A percentile compares a stretch with the other conserved stretches of the same genome.
phyloP scores from a whole-genome alignment of 176 grass and related monocot species.

The Tuctoria greenei region DNA sequence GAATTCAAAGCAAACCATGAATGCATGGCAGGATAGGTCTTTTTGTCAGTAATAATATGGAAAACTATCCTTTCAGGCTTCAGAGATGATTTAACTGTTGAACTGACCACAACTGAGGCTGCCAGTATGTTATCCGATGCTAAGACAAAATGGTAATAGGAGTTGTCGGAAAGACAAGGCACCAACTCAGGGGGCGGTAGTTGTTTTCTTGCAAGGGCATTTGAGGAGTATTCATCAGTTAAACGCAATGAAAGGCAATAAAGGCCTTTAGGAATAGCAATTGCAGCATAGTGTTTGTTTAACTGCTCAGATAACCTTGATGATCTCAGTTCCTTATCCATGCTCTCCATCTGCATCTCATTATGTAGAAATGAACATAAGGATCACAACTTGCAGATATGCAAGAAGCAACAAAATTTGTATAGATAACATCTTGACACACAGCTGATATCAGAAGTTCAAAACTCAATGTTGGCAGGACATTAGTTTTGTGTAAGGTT shows the following conservation, averaged over 20 bases:
- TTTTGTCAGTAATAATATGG: slow-evolving; percentile 97
- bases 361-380: slow-evolving; percentile 34
- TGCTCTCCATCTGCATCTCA: slow-evolving; percentile 81
- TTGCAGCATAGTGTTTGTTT: slow-evolving; percentile 94
- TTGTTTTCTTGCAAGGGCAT: slow-evolving; percentile 94
- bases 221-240: slow-evolving; percentile 97
- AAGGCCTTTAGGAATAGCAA: slow-evolving; percentile 90
- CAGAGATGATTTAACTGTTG: slow-evolving; percentile 65
- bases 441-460: slow-evolving; percentile 16
- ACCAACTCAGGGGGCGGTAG: slow-evolving; percentile 86
- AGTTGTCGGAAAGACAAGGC: slow-evolving; percentile 74
- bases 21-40: slow-evolving; percentile 97
- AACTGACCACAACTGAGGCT: slow-evolving; percentile 90
- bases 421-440: background rate
- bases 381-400: slow-evolving; percentile 24
- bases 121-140: slow-evolving; percentile 97
- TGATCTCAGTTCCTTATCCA: slow-evolving; percentile 84
- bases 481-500: slow-evolving; percentile 1
- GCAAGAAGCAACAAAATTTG: slow-evolving; percentile 5
- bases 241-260: slow-evolving; percentile 92
- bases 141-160: slow-evolving; percentile 78
- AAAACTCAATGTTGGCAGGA: slow-evolving; percentile 10
- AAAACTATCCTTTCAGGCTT: slow-evolving; percentile 87
- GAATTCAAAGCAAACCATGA: slow-evolving; percentile 98
- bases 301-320: slow-evolving; percentile 85